These are phyloP conservation scores for Volvox africanus DNA, from an alignment of 139 green algal species.

Conservation along the genomic window DNA sequence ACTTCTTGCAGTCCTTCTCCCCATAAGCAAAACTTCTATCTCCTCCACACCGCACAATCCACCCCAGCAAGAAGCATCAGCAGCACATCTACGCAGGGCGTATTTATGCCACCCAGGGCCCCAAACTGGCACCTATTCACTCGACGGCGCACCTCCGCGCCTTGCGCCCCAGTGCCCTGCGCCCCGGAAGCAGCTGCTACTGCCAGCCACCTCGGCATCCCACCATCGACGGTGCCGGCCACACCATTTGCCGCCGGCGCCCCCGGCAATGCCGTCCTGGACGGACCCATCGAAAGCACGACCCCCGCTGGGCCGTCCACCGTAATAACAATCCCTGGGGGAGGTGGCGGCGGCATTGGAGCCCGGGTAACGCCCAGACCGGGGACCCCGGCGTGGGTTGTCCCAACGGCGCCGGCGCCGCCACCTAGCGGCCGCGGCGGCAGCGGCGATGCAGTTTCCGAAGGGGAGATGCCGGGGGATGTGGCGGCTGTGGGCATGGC, in stretches of 20 bases:
- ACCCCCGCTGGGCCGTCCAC: background rate
- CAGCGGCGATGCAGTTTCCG: background rate
- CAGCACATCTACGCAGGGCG: no score
- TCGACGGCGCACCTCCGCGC: background rate
- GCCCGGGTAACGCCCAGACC: background rate
- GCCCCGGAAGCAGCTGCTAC: slow-evolving; percentile 45
- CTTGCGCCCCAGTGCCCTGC: slow-evolving; percentile 26
- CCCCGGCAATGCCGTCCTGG: background rate
- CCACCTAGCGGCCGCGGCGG: background rate
- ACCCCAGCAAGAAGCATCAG: no score
- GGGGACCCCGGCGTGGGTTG: background rate
- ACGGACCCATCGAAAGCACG: no score
- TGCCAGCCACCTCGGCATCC: slow-evolving; percentile 31
- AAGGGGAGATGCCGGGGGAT: background rate
- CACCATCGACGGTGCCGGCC: background rate
- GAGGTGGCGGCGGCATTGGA: slow-evolving; percentile 9
- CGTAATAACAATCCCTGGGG: background rate
- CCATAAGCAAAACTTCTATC: no score
- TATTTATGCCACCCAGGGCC: no score
- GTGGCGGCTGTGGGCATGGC: background rate
- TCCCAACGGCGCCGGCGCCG: background rate
- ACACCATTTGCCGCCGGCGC: background rate
- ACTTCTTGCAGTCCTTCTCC: no score
- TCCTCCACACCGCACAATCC: no score
- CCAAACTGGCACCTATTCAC: no score